Evolutionary conservation across 225 moss, liverwort and hornwort species (phyloP).

Genomic region (Climacium dendroides): DNA sequence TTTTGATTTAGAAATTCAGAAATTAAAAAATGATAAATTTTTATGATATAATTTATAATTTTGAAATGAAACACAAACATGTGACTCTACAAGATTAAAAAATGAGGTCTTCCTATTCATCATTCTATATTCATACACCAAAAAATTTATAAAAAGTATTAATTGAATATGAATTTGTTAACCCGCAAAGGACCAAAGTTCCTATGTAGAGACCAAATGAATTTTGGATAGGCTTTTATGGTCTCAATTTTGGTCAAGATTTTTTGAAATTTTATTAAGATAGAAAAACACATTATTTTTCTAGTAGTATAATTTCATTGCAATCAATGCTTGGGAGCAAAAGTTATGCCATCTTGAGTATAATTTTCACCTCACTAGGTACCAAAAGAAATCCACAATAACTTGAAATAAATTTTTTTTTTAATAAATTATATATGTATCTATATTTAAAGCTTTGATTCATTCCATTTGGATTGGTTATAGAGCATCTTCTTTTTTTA

Average conservation of each 20-base stretch:
- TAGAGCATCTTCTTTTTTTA: neutral
- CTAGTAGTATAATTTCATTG: neutral
- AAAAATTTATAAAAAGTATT: neutral
- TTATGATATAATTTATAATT: neutral
- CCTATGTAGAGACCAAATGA: neutral
- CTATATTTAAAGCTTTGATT: neutral
- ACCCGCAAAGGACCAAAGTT: accelerated
- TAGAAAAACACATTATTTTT: neutral
- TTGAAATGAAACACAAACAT: neutral
- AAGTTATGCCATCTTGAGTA: neutral
- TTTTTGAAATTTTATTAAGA: neutral
- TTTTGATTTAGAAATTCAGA: neutral
- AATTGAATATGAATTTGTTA: neutral
- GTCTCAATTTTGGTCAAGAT: neutral
- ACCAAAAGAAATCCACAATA: neutral
- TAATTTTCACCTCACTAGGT: neutral
- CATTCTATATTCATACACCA: neutral
- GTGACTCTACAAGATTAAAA: neutral
- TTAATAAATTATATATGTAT: neutral
- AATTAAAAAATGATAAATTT: neutral
- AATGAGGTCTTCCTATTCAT: neutral
- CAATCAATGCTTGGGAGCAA: accelerated
- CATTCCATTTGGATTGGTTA: neutral
- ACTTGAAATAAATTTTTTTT: neutral
- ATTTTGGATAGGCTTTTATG: accelerated